Evolutionary conservation across 2,329 filamentous ascomycete species (phyloP).

Genomic region (Fusarium drepaniforme): DNA sequence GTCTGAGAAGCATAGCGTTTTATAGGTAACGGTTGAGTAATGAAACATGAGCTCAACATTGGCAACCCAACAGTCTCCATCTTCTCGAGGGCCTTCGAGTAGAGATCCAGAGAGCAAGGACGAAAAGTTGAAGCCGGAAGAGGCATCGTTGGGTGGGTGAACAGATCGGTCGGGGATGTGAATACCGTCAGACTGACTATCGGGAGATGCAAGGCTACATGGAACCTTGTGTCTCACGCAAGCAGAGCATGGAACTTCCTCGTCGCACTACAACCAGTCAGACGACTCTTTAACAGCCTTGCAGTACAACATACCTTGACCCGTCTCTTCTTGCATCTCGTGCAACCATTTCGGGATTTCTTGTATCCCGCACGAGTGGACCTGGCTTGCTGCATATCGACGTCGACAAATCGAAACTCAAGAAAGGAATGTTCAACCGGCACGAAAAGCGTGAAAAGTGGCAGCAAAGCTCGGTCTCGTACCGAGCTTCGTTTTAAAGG

Average conservation of each 20-base stretch:
- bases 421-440: neutral
- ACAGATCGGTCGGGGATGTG: slow-evolving; percentile 4
- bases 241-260: slow-evolving; percentile 23
- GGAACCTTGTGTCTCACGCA: slow-evolving; percentile 26
- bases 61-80: slow-evolving; percentile 26
- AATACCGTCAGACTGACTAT: neutral
- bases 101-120: slow-evolving; percentile 20
- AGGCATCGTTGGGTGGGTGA: slow-evolving; percentile 3
- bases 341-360: slow-evolving; percentile 34
- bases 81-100: neutral
- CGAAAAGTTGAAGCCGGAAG: slow-evolving; percentile 1
- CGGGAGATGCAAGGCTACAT: slow-evolving; percentile 20
- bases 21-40: slow-evolving; percentile 34
- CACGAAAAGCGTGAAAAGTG: neutral
- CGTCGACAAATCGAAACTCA: neutral
- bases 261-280: slow-evolving; percentile 19
- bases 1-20: slow-evolving; percentile 26
- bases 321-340: slow-evolving; percentile 27
- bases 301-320: slow-evolving; percentile 15
- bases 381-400: neutral
- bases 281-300: neutral
- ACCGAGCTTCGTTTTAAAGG: neutral
- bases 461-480: neutral
- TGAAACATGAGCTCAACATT: slow-evolving; percentile 34
- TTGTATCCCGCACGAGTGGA: slow-evolving; percentile 30